Evolutionary conservation across 768 basidiomycete genomes (phyloP).

Genomic region (Leucosporidium yakuticum): DNA sequence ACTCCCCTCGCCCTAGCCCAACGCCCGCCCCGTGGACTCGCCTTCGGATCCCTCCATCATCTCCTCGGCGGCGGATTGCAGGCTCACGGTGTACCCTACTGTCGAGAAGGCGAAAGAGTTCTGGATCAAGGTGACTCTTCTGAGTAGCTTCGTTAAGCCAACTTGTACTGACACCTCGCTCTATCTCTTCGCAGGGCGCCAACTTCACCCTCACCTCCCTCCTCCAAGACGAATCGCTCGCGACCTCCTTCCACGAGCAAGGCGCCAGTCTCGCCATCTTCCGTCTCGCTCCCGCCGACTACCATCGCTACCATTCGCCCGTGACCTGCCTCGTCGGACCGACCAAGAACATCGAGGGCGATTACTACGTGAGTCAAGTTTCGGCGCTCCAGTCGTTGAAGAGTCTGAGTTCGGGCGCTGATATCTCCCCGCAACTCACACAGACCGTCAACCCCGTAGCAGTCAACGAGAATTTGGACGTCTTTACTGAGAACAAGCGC

Average conservation of each 20-base stretch:
- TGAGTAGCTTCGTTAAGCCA: background rate
- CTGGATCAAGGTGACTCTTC: constrained; percentile 49
- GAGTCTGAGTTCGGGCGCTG: background rate
- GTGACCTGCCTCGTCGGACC: constrained; percentile 53
- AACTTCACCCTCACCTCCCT: constrained; percentile 63
- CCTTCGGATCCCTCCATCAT: constrained; percentile 53
- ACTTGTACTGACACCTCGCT: constrained; percentile 3
- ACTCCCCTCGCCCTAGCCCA: constrained; percentile 43
- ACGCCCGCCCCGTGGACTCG: constrained; percentile 58
- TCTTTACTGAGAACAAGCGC: constrained; percentile 44
- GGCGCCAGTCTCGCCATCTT: constrained; percentile 55
- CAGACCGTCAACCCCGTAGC: constrained; percentile 27
- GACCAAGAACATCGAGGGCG: constrained; percentile 42
- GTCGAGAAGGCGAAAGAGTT: constrained; percentile 59
- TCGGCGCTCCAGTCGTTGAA: background rate
- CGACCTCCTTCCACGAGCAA: constrained; percentile 40
- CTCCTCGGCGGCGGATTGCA: constrained; percentile 65
- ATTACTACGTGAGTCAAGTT: constrained; percentile 25
- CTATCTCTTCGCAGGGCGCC: constrained; percentile 54
- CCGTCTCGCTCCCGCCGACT: constrained; percentile 74
- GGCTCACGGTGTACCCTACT: constrained; percentile 62
- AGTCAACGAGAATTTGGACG: constrained; percentile 43
- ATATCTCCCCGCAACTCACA: constrained; percentile 34
- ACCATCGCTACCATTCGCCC: constrained; percentile 52
- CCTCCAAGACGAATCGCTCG: constrained; percentile 50